phyloP scores from a whole-genome alignment of 1,284 basidiomycete species.

The Tilletia horrida region DNA sequence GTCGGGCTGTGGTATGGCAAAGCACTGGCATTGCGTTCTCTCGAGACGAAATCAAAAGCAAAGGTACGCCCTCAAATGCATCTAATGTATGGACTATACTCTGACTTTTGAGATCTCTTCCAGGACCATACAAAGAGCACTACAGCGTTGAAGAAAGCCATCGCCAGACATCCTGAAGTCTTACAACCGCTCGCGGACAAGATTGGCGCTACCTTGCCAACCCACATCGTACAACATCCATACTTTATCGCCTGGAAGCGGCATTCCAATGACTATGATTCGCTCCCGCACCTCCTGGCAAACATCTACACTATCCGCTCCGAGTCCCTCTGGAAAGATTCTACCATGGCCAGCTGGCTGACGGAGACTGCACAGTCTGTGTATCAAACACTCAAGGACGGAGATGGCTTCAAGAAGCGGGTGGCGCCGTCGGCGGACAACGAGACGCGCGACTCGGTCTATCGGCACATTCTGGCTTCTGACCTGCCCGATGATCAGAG shows the following conservation, averaged over 20 bases:
- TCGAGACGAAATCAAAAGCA: conserved; percentile 29
- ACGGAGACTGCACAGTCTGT: conserved; percentile 26
- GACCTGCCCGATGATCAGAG: conserved; percentile 48
- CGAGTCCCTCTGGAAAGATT: conserved; percentile 50
- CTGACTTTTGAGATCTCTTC: not conserved
- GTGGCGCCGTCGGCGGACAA: conserved; percentile 23
- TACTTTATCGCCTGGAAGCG: conserved; percentile 15
- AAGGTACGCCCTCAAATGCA: not conserved
- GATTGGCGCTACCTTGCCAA: conserved; percentile 24
- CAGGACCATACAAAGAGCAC: conserved; percentile 23
- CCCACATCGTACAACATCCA: conserved; percentile 16
- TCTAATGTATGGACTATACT: conserved; percentile 21
- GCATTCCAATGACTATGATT: conserved; percentile 23
- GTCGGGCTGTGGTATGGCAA: conserved; percentile 41
- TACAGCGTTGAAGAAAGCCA: conserved; percentile 30
- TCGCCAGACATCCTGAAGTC: conserved; percentile 42
- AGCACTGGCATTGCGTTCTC: conserved; percentile 39
- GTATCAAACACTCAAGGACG: conserved; percentile 17
- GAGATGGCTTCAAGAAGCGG: not conserved
- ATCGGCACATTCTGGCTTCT: conserved; percentile 50
- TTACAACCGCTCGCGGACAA: conserved; percentile 45
- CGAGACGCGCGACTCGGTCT: conserved; percentile 37
- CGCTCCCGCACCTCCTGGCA: conserved; percentile 33
- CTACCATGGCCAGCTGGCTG: conserved; percentile 38
- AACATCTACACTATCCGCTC: conserved; percentile 47